phyloP scores from a whole-genome alignment of 345 rosid genomes.

The Mangifera indica region DNA sequence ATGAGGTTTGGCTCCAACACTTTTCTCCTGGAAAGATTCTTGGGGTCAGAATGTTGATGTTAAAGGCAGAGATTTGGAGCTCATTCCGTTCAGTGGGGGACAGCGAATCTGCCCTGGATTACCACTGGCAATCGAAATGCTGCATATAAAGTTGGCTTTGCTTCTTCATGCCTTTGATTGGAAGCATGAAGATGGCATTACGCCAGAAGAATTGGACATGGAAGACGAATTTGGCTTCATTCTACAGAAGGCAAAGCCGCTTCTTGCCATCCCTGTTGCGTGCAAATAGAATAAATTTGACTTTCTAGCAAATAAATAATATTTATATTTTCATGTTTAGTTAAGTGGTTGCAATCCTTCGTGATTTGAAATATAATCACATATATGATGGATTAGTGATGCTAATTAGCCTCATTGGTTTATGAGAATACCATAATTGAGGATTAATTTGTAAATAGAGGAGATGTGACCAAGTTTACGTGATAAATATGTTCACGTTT shows the following conservation, averaged over 20 bases:
- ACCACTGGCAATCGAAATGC: constrained; percentile 29
- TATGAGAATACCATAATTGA: too few species aligned
- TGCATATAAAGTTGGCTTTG: constrained; percentile 31
- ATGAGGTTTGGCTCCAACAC: too few species aligned
- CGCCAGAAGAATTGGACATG: constrained; percentile 27
- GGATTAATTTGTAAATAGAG: too few species aligned
- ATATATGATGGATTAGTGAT: too few species aligned
- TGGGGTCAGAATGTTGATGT: constrained; percentile 18
- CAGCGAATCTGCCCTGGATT: constrained; percentile 39
- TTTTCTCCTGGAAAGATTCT: constrained; percentile 36
- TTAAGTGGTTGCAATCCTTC: too few species aligned
- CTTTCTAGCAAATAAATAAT: too few species aligned
- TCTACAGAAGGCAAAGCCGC: constrained; percentile 23
- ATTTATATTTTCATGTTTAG: too few species aligned
- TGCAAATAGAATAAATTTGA: too few species aligned
- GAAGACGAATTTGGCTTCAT: constrained; percentile 31
- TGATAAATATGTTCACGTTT: too few species aligned
- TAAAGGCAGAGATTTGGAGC: constrained; percentile 27
- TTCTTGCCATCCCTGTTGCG: constrained; percentile 20
- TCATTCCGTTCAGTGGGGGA: constrained; percentile 38
- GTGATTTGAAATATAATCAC: too few species aligned
- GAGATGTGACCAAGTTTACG: too few species aligned
- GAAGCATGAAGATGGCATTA: constrained; percentile 28
- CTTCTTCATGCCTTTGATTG: constrained; percentile 31
- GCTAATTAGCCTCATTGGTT: too few species aligned